Base-by-base conservation (phyloP, 805 yeast species). In the Wickerhamiella occidentalis region DNA sequence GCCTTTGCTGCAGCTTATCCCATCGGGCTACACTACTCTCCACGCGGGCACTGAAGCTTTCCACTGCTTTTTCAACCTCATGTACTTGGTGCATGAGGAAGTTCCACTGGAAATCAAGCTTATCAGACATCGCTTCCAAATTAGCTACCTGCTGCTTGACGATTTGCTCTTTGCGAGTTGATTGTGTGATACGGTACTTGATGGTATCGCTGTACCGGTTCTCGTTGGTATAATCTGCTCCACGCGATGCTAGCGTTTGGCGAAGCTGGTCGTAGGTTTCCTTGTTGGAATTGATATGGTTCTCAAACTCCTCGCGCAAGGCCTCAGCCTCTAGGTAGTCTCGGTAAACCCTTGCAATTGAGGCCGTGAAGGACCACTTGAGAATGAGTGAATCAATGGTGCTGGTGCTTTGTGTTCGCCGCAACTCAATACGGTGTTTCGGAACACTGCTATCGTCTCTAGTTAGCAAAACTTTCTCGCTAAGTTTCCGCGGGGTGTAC, bases 31-130 rank as follows among this genome's bases (percentile, higher is more conserved):
- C 74, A 42, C 71, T 52, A 4, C 53, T 47, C 18, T 56, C 64
- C 33, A 71, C 69, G 54, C 68, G 67, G 15, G 56, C 40, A 8
- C 61, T 66, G 62, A 77, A 76, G 33, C 69, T 61, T 42, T 69
- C 66, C 49, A 77, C 70, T 41, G 79, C 72, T 23, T 78, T 79
- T 56, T 80, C 84, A 6, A 82, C 80, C 56, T 83, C 92, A 40
- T 76, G 72, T 43, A 83, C 72, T 55, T 82, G 78, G 19, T 75
- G 72, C 28, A 72, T 72, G 26, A 83, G 62, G 38, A 79, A 66
- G 18, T 82, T 64, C 41, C 79, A 66, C 58, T 83, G 90, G 61
- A 83, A 83, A 55, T 77, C 76, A 46, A 83, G 68, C 2, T 60
- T 56, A 19, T 84, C 79, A 29, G 76, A 73, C 46, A 77, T 64